Conservation (phyloP, 306 rosid species). For the Prunus dulcis region DNA sequence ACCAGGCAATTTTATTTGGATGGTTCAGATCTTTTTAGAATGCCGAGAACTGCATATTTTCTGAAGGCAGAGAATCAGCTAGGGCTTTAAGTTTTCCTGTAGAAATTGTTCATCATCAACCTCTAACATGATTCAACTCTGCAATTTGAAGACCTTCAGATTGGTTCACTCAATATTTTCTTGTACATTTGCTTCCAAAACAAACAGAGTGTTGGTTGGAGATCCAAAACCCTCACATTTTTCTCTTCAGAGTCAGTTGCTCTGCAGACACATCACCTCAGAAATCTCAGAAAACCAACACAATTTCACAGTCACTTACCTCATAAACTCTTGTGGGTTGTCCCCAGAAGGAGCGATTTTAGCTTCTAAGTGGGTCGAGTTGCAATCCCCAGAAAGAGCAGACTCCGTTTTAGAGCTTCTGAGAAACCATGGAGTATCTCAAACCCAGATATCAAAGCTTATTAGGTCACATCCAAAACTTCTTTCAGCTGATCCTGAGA, state of each 20-base stretch:
- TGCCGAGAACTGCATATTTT: no score
- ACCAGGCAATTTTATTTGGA: no score
- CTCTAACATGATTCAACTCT: neutral
- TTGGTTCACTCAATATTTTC: neutral
- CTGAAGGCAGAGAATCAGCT: no score
- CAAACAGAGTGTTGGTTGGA: neutral
- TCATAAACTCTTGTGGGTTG: neutral
- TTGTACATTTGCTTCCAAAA: neutral
- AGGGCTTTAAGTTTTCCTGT: neutral
- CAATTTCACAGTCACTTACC: neutral
- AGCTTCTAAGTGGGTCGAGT: neutral
- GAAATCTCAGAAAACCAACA: neutral
- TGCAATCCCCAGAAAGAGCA: neutral
- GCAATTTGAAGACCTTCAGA: neutral
- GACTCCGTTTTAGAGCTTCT: neutral
- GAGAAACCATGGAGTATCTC: neutral
- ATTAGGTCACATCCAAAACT: neutral
- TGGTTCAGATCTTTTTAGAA: no score
- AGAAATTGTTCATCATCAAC: neutral
- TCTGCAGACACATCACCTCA: neutral
- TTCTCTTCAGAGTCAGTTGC: neutral
- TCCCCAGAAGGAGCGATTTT: neutral
- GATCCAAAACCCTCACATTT: neutral
- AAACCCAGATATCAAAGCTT: neutral
- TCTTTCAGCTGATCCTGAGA: neutral